These are phyloP conservation scores for Colletotrichum orchidophilum DNA, from an alignment of 2,329 filamentous ascomycete genomes.

Conservation along the genomic window DNA sequence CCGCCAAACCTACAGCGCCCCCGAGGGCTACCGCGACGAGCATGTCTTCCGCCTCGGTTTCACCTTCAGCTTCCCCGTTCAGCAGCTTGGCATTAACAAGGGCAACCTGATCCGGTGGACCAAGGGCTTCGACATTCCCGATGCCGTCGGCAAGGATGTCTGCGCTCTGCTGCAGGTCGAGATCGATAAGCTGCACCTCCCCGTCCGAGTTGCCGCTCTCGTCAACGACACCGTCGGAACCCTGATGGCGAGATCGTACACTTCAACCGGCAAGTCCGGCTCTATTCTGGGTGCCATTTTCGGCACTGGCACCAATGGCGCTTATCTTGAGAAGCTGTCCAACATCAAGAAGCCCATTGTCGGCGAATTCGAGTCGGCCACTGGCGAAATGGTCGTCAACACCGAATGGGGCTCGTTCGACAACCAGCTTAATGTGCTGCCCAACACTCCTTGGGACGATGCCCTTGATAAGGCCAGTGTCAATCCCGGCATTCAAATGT, in stretches of 20 bases:
- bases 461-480: conserved; percentile 81
- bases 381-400: conserved; percentile 97
- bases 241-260: conserved; percentile 96
- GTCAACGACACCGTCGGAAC: conserved; percentile 99
- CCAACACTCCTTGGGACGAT: conserved; percentile 84
- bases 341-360: conserved; percentile 82
- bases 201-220: conserved; percentile 92
- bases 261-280: conserved; percentile 84
- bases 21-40: conserved; percentile 71
- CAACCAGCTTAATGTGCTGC: conserved; percentile 88
- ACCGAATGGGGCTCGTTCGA: conserved; percentile 99
- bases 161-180: conserved; percentile 89
- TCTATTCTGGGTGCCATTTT: conserved; percentile 97
- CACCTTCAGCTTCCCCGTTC: conserved; percentile 97
- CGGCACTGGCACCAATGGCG: conserved; percentile 96
- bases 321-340: conserved; percentile 91
- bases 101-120: conserved; percentile 96
- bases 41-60: conserved; percentile 95
- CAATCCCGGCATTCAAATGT: conserved; percentile 97
- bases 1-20: conserved; percentile 67
- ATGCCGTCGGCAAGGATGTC: conserved; percentile 93
- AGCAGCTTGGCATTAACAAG: conserved; percentile 95
- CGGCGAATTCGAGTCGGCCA: conserved; percentile 79
- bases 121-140: conserved; percentile 97
- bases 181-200: conserved; percentile 85